These are phyloP conservation scores for Graphilbum fragrans DNA, from an alignment of 2,329 filamentous ascomycete genomes.

Conservation along the genomic window DNA sequence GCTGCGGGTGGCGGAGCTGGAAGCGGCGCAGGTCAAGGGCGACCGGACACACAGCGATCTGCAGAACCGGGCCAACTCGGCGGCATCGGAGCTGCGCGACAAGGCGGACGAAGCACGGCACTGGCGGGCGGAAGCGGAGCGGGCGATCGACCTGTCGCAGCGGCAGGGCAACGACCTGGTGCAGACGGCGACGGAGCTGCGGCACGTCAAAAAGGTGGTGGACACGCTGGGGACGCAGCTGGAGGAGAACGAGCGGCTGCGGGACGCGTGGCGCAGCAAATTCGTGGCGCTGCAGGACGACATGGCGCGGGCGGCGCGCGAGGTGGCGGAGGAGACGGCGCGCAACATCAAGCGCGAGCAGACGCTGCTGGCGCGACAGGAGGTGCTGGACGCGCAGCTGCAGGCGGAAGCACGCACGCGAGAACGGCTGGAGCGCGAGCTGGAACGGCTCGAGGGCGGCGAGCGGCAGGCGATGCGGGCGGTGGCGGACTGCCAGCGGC, in stretches of 20 bases:
- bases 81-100: constrained; percentile 43
- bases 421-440: constrained; percentile 53
- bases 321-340: constrained; percentile 74
- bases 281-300: constrained; percentile 79
- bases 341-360: constrained; percentile 69
- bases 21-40: constrained; percentile 49
- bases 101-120: constrained; percentile 45
- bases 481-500: constrained; percentile 47
- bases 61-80: constrained; percentile 38
- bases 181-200: constrained; percentile 46
- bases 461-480: constrained; percentile 55
- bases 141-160: constrained; percentile 37
- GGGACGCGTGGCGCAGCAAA: constrained; percentile 73
- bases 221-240: constrained; percentile 65
- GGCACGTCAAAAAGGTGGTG: constrained; percentile 61
- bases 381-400: constrained; percentile 66
- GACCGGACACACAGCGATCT: constrained; percentile 43
- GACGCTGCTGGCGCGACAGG: constrained; percentile 64
- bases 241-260: constrained; percentile 73
- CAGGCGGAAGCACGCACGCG: constrained; percentile 62
- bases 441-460: constrained; percentile 51
- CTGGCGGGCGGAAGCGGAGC: constrained; percentile 51
- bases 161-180: constrained; percentile 36
- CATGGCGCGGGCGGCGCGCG: constrained; percentile 65
- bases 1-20: constrained; percentile 54